phyloP scores from a whole-genome alignment of 129 eudicot genomes.

The Ambrosia artemisiifolia region DNA sequence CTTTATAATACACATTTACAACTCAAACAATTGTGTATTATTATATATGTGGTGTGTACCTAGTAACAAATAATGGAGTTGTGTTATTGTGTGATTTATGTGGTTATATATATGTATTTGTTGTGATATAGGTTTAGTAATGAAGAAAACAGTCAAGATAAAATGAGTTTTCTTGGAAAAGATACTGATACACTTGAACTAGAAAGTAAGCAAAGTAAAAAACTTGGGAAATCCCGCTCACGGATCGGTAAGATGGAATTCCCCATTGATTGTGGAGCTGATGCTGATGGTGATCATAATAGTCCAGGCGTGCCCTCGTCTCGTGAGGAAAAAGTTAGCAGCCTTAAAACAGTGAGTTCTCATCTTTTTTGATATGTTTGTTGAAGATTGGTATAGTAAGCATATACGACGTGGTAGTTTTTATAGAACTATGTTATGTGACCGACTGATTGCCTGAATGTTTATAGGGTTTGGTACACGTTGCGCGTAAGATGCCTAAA shows the following conservation, averaged over 20 bases:
- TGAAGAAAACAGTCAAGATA: slow-evolving; percentile 56
- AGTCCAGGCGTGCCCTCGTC: slow-evolving; percentile 69
- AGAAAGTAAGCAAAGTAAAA: slow-evolving; percentile 63
- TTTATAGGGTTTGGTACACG: slow-evolving; percentile 80
- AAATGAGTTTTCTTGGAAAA: slow-evolving; percentile 35
- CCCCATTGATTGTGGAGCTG: slow-evolving; percentile 69
- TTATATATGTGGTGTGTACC: not conserved
- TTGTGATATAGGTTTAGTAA: slow-evolving; percentile 40
- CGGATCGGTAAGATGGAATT: slow-evolving; percentile 58
- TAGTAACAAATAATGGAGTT: not conserved
- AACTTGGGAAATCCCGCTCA: slow-evolving; percentile 63
- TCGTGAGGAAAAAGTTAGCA: slow-evolving; percentile 98
- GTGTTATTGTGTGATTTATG: not conserved
- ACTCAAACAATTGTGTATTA: not conserved
- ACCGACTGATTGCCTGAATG: slow-evolving; percentile 6
- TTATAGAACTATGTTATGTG: not conserved
- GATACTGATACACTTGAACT: slow-evolving; percentile 62
- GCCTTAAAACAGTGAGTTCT: slow-evolving; percentile 89
- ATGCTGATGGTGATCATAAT: slow-evolving; percentile 74
- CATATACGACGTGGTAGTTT: not conserved
- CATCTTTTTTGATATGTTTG: not conserved
- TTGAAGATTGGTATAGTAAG: not conserved
- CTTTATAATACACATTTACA: not conserved
- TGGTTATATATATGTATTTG: not conserved
- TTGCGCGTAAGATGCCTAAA: slow-evolving; percentile 91